Conservation (phyloP, 176 grass and related monocot genomes). For the Coix lacrymajobi region DNA sequence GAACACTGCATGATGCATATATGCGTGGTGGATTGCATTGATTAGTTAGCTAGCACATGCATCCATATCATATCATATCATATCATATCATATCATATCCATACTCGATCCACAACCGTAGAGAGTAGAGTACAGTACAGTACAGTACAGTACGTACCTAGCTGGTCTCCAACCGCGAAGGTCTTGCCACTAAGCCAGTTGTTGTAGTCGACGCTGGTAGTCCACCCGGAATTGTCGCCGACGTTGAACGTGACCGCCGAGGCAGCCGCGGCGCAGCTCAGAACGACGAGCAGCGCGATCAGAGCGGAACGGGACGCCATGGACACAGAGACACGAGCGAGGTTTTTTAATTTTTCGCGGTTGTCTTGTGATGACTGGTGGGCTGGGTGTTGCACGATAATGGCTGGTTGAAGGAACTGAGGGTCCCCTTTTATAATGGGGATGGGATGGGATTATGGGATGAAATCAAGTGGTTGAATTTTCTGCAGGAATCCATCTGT, state of each 20-base stretch:
- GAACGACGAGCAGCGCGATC: slow-evolving; percentile 43
- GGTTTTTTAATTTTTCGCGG: not conserved
- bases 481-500: not conserved
- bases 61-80: not conserved
- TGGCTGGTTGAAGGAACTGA: too few species aligned
- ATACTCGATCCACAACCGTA: too few species aligned
- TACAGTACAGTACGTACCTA: slow-evolving; percentile 36
- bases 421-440: too few species aligned
- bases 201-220: not conserved
- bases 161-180: slow-evolving; percentile 41
- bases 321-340: not conserved
- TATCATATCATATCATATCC: not conserved
- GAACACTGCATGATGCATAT: not conserved
- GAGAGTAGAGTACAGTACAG: too few species aligned
- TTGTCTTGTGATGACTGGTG: too few species aligned
- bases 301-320: slow-evolving; percentile 45
- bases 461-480: not conserved
- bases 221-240: slow-evolving; percentile 54
- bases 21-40: too few species aligned
- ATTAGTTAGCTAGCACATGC: too few species aligned
- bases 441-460: too few species aligned
- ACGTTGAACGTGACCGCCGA: slow-evolving; percentile 40
- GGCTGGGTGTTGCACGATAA: too few species aligned
- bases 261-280: slow-evolving; percentile 35
- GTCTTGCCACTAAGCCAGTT: slow-evolving; percentile 36